Evolutionary conservation across 768 basidiomycete species (phyloP).

Genomic region (Sutorius australiensis): DNA sequence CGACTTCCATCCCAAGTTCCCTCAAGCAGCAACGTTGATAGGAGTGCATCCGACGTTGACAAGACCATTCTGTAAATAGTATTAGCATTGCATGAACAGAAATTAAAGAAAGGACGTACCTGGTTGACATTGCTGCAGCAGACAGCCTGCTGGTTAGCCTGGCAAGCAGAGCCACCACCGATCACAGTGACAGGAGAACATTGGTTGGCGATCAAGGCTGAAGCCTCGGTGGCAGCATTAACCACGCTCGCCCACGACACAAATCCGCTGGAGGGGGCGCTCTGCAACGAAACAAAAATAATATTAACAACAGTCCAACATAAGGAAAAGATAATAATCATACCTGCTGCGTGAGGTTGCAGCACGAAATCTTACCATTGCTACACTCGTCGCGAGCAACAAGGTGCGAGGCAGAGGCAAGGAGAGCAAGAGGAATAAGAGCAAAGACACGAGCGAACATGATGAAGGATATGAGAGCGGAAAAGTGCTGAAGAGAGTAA

Average conservation of each 20-base stretch:
- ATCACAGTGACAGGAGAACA: neutral
- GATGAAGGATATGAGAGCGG: neutral
- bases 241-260: no score
- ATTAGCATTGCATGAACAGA: neutral
- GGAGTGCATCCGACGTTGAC: neutral
- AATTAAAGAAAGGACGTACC: neutral
- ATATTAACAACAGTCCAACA: neutral
- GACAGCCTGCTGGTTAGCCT: neutral
- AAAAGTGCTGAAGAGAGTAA: neutral
- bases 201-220: neutral
- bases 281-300: neutral
- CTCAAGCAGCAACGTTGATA: neutral
- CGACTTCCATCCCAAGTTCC: neutral
- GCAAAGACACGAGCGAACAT: slow-evolving; percentile 21
- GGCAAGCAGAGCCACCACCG: neutral
- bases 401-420: slow-evolving; percentile 7
- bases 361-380: slow-evolving; percentile 7
- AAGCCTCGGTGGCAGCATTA: neutral
- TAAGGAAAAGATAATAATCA: neutral
- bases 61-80: neutral
- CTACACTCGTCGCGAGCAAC: slow-evolving; percentile 10
- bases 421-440: slow-evolving; percentile 16
- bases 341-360: slow-evolving; percentile 7
- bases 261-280: no score
- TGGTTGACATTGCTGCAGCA: slow-evolving; percentile 5